These are phyloP conservation scores for Lipomyces oligophaga DNA, from an alignment of 805 yeast species.

Conservation along the genomic window DNA sequence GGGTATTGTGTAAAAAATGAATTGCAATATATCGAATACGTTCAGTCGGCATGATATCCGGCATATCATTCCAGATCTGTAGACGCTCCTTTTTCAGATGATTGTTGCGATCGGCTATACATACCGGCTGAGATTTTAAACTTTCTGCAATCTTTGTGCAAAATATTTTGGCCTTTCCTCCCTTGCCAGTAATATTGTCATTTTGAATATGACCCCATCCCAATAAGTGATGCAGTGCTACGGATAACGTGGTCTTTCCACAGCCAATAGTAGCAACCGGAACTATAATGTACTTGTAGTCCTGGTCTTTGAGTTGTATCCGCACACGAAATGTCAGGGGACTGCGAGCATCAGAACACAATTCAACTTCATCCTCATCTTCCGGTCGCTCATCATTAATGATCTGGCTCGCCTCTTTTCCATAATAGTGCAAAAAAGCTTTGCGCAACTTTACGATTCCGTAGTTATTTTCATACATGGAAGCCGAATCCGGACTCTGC, in stretches of 20 bases:
- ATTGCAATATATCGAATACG: constrained; percentile 60
- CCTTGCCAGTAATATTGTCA: constrained; percentile 54
- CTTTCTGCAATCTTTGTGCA: constrained; percentile 32
- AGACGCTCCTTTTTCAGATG: constrained; percentile 66
- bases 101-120: constrained; percentile 80
- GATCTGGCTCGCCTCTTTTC: constrained; percentile 55
- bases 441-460: constrained; percentile 76
- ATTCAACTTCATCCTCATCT: constrained; percentile 8
- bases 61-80: constrained; percentile 56
- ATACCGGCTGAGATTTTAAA: constrained; percentile 46
- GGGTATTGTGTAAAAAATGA: constrained; percentile 51
- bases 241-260: constrained; percentile 83
- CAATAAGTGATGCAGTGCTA: constrained; percentile 53
- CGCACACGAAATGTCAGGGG: no score
- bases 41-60: constrained; percentile 38
- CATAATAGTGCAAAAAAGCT: constrained; percentile 51
- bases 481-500: constrained; percentile 45
- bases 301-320: constrained; percentile 28
- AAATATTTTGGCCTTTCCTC: constrained; percentile 25
- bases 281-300: constrained; percentile 58
- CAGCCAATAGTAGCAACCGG: constrained; percentile 92
- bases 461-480: constrained; percentile 50
- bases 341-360: no score
- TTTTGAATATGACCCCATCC: constrained; percentile 80
- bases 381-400: constrained; percentile 40